Conservation (phyloP, 768 basidiomycete genomes). For the Pleurotus pulmonarius region DNA sequence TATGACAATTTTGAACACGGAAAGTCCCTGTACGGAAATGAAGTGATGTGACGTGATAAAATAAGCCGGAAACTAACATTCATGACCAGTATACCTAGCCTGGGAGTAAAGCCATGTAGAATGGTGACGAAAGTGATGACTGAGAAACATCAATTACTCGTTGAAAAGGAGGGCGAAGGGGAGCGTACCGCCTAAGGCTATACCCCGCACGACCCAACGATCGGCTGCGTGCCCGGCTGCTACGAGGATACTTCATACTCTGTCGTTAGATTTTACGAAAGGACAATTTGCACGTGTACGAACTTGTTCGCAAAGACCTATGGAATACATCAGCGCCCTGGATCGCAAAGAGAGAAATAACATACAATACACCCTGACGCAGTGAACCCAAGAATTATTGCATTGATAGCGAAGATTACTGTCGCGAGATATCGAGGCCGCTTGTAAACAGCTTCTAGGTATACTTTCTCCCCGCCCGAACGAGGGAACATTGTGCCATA, state of each 20-base stretch:
- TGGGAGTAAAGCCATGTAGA: constrained; percentile 50
- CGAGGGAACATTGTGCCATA: constrained; percentile 63
- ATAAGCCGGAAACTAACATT: constrained; percentile 32
- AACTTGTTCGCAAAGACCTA: constrained; percentile 30
- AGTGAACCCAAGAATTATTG: constrained; percentile 36
- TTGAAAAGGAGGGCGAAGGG: neutral
- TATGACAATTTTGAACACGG: constrained; percentile 52
- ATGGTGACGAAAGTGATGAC: constrained; percentile 48
- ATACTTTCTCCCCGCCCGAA: constrained; percentile 62
- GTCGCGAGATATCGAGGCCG: constrained; percentile 45
- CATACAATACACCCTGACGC: constrained; percentile 44
- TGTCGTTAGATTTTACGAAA: neutral
- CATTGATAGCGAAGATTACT: constrained; percentile 42
- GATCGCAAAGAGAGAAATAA: constrained; percentile 18
- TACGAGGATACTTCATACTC: constrained; percentile 40
- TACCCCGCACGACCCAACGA: constrained; percentile 52
- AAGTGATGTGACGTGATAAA: constrained; percentile 15
- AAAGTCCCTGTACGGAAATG: constrained; percentile 34
- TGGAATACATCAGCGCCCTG: constrained; percentile 11
- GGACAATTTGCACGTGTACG: neutral
- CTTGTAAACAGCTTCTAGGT: constrained; percentile 52
- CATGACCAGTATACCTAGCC: constrained; percentile 46
- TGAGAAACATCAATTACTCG: constrained; percentile 13
- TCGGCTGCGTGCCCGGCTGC: constrained; percentile 34
- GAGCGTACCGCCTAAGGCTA: constrained; percentile 49